phyloP scores from a whole-genome alignment of 768 basidiomycete species.

The Mycena amicta region DNA sequence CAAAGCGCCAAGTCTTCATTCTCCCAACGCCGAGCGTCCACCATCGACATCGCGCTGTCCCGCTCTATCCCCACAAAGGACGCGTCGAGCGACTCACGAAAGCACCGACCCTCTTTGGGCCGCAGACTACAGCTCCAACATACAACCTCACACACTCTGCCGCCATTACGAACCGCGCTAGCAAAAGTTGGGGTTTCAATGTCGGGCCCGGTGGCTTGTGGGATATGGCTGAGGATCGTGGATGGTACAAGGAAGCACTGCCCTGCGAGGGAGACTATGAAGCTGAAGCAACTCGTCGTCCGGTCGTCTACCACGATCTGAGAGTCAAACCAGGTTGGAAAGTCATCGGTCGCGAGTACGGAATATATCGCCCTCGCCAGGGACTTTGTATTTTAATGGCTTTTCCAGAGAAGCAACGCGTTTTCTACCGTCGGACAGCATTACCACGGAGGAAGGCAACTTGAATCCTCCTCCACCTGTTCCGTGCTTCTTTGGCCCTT shows the following conservation, averaged over 20 bases:
- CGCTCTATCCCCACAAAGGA: constrained; percentile 53
- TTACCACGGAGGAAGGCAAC: constrained; percentile 52
- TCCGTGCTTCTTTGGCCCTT: constrained; percentile 68
- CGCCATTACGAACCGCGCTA: constrained; percentile 56
- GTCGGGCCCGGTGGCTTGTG: constrained; percentile 77
- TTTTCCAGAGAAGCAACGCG: constrained; percentile 52
- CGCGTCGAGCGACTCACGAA: constrained; percentile 62
- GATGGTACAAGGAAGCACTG: constrained; percentile 72
- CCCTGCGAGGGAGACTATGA: constrained; percentile 35
- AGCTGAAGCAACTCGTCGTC: constrained; percentile 55
- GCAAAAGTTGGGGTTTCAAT: constrained; percentile 73
- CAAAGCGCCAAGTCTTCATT: constrained; percentile 55
- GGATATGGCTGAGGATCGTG: constrained; percentile 77
- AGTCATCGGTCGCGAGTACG: constrained; percentile 52
- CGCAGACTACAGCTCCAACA: constrained; percentile 46
- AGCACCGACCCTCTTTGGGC: constrained; percentile 52
- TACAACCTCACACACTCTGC: constrained; percentile 56
- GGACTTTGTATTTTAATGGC: not conserved
- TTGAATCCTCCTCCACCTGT: constrained; percentile 56
- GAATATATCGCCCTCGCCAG: too few species aligned
- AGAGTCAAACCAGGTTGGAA: constrained; percentile 47
- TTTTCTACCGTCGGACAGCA: constrained; percentile 61
- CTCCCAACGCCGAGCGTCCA: constrained; percentile 68
- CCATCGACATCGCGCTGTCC: constrained; percentile 72
- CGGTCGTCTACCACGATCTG: constrained; percentile 56